A percentile compares a stretch with the other conserved stretches of the same genome.
Conservation (phyloP, 805 yeast genomes). For the Starmerella bombicola region DNA sequence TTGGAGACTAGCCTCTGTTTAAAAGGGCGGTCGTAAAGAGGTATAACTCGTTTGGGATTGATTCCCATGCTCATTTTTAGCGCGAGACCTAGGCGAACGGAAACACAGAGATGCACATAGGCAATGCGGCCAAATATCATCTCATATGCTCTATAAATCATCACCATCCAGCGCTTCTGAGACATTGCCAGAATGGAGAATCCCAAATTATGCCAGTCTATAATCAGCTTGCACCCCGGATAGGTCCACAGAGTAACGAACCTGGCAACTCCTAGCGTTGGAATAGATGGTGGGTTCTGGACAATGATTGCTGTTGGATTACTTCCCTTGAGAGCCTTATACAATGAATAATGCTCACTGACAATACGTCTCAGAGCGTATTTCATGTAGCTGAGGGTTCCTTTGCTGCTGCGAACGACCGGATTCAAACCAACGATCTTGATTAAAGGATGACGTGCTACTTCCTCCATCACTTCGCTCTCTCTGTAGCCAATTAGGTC, state of each 20-base stretch:
- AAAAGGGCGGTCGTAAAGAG: constrained; percentile 74
- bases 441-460: constrained; percentile 23
- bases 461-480: constrained; percentile 22
- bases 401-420: constrained; percentile 17
- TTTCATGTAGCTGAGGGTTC: constrained; percentile 37
- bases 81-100: constrained; percentile 55
- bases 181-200: constrained; percentile 66
- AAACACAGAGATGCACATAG: constrained; percentile 66
- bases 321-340: constrained; percentile 34
- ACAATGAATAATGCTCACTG: constrained; percentile 40
- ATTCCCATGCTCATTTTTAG: constrained; percentile 46
- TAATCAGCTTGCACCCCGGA: constrained; percentile 49
- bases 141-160: constrained; percentile 52
- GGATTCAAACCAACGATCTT: constrained; percentile 25
- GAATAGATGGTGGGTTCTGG: constrained; percentile 83
- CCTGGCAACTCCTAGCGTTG: constrained; percentile 55
- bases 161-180: constrained; percentile 28
- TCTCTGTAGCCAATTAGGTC: constrained; percentile 67
- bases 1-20: constrained; percentile 45
- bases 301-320: constrained; percentile 44
- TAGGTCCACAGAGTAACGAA: constrained; percentile 39
- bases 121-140: constrained; percentile 48
- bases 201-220: constrained; percentile 96
- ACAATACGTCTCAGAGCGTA: constrained; percentile 51
- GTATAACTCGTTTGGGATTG: constrained; percentile 37